Percentiles rank a stretch among this genome's conserved stretches.
These are phyloP conservation scores for Lichtheimia ramosa DNA, from an alignment of 371 early-diverging fungal species.

Conservation along the genomic window DNA sequence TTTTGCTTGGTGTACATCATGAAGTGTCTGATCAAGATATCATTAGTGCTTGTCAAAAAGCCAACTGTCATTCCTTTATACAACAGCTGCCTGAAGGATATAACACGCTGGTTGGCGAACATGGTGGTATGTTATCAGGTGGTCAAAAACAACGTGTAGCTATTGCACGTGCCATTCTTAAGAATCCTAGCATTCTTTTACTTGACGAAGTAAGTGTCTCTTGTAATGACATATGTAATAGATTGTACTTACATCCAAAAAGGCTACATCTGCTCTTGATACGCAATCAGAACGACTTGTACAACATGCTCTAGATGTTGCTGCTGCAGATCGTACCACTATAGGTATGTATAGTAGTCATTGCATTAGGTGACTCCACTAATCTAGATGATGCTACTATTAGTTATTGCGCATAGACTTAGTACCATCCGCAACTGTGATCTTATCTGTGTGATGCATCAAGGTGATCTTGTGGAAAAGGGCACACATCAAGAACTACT, in stretches of 20 bases:
- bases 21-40: constrained; percentile 33
- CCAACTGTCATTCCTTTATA: constrained; percentile 75
- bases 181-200: constrained; percentile 60
- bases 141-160: constrained; percentile 74
- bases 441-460: constrained; percentile 76
- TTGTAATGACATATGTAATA: not conserved
- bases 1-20: constrained; percentile 43
- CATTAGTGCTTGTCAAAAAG: constrained; percentile 56
- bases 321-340: constrained; percentile 76
- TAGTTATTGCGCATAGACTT: constrained; percentile 85
- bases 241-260: constrained; percentile 18
- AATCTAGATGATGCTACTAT: too few species aligned
- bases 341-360: too few species aligned
- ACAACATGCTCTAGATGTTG: constrained; percentile 70
- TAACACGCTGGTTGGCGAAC: constrained; percentile 72
- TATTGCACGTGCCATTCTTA: constrained; percentile 80
- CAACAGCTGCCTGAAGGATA: constrained; percentile 72
- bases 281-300: constrained; percentile 80
- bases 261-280: constrained; percentile 72
- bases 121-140: constrained; percentile 74
- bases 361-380: too few species aligned
- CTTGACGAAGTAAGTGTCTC: constrained; percentile 43
- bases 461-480: constrained; percentile 65
- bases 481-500: constrained; percentile 64
- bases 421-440: constrained; percentile 78